phyloP scores from a whole-genome alignment of 2,329 filamentous ascomycete genomes.

The Pseudocercospora crystallina region DNA sequence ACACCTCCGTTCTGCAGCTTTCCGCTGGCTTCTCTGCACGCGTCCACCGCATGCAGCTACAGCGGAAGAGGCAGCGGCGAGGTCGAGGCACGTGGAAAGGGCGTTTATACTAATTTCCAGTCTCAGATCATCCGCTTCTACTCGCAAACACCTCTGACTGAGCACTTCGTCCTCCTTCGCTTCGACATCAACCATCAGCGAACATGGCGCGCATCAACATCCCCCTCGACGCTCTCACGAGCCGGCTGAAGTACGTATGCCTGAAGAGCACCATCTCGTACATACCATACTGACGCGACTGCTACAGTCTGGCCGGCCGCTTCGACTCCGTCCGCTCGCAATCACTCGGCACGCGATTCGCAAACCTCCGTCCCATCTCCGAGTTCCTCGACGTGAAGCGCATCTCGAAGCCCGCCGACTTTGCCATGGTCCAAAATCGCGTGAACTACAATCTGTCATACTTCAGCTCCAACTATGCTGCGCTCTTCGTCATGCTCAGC shows the following conservation, averaged over 20 bases:
- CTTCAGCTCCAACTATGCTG: constrained; percentile 98
- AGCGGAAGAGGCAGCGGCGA: not conserved
- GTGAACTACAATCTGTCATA: constrained; percentile 97
- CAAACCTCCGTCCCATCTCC: constrained; percentile 84
- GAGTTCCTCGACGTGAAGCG: constrained; percentile 98
- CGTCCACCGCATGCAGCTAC: no score
- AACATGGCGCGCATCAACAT: constrained; percentile 71
- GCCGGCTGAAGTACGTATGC: constrained; percentile 67
- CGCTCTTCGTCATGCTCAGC: constrained; percentile 90
- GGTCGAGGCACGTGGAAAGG: not conserved
- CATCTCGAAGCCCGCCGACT: constrained; percentile 89
- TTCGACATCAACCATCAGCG: constrained; percentile 1
- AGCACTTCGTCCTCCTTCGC: not conserved
- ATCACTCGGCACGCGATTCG: constrained; percentile 77
- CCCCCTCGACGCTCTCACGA: constrained; percentile 86
- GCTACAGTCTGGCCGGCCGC: constrained; percentile 64
- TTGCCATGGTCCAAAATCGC: constrained; percentile 82
- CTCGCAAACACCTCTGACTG: no score
- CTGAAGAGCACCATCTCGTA: not conserved
- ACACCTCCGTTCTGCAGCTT: not conserved
- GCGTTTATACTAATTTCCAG: constrained; percentile 1
- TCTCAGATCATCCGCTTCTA: no score
- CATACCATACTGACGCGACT: no score
- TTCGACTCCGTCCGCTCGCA: constrained; percentile 81
- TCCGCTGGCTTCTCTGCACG: constrained; percentile 2